These are phyloP conservation scores for Coemansia sp. DNA, from an alignment of 192 early-diverging fungal genomes.

Conservation along the genomic window DNA sequence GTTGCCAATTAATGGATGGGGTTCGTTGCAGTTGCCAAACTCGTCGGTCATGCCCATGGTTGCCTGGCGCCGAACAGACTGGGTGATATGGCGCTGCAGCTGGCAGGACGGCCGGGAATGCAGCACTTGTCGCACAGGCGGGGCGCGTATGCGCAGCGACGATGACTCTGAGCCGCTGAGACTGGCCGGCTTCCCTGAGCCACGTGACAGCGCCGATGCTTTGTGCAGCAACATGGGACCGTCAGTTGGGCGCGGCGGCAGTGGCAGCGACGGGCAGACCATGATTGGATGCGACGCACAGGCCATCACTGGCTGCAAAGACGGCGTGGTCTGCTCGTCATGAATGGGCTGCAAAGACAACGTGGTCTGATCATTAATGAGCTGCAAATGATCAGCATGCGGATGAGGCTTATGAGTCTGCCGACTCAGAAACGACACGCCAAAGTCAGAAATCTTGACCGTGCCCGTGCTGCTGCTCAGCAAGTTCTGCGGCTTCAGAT, in stretches of 20 bases:
- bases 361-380: not conserved
- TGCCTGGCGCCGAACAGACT: slow-evolving; percentile 24
- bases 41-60: slow-evolving; percentile 53
- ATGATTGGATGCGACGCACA: too few relatives aligned
- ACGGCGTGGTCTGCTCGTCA: not conserved
- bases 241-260: slow-evolving; percentile 6
- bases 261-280: slow-evolving; percentile 43
- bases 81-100: slow-evolving; percentile 15
- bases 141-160: slow-evolving; percentile 14
- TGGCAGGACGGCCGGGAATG: slow-evolving; percentile 6
- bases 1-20: not conserved
- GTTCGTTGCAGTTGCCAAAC: slow-evolving; percentile 36
- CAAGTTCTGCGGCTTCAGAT: slow-evolving; percentile 98
- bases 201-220: slow-evolving; percentile 33
- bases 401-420: slow-evolving; percentile 19
- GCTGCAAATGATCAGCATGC: not conserved
- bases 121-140: slow-evolving; percentile 11
- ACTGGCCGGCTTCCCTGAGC: slow-evolving; percentile 13
- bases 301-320: slow-evolving; percentile 9
- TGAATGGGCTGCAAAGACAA: not conserved
- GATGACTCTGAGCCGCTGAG: slow-evolving; percentile 11
- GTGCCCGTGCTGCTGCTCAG: slow-evolving; percentile 69
- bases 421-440: slow-evolving; percentile 83
- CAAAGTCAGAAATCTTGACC: slow-evolving; percentile 99
- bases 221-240: slow-evolving; percentile 31